A percentile compares a stretch with the other conserved stretches of the same genome.
These are phyloP conservation scores for Dactylellina sp. DNA, from an alignment of 2,329 filamentous ascomycete species.

Conservation along the genomic window DNA sequence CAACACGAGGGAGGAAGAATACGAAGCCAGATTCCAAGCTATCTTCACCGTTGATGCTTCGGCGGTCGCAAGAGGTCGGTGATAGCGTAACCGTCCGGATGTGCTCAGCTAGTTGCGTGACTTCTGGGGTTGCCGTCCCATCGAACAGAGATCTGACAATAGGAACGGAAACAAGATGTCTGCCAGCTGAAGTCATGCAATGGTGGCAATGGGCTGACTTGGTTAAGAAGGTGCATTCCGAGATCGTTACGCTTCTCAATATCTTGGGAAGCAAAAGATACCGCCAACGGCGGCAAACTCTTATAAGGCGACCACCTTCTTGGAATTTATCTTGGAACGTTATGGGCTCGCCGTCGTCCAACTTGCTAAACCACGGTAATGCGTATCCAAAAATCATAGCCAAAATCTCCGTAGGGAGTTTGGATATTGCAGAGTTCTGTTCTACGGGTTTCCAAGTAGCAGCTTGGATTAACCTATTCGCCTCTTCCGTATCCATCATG, in stretches of 20 bases:
- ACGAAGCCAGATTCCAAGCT: constrained; percentile 41
- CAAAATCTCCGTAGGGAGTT: constrained; percentile 27
- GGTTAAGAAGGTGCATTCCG: constrained; percentile 45
- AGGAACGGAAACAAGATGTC: constrained; percentile 26
- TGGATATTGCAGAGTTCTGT: constrained; percentile 16
- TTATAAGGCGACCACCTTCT: constrained; percentile 10
- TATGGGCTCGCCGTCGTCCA: neutral
- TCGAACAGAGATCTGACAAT: constrained; percentile 36
- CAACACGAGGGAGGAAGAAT: constrained; percentile 33
- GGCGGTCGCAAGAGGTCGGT: constrained; percentile 11
- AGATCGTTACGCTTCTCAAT: constrained; percentile 30
- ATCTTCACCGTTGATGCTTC: constrained; percentile 25
- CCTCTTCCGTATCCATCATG: constrained; percentile 31
- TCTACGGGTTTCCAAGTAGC: constrained; percentile 11
- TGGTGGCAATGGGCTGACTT: constrained; percentile 29
- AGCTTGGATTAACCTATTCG: constrained; percentile 5
- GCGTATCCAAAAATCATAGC: constrained; percentile 30
- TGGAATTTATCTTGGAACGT: constrained; percentile 12
- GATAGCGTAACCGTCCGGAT: constrained; percentile 29
- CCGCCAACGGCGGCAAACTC: constrained; percentile 35
- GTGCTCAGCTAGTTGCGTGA: constrained; percentile 17
- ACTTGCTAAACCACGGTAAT: constrained; percentile 4
- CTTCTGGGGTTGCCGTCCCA: constrained; percentile 27
- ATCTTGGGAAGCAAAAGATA: constrained; percentile 30
- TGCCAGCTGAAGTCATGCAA: constrained; percentile 3